Evolutionary conservation across 148 eudicot species (phyloP).

Genomic region (Polygonum maritimum): DNA sequence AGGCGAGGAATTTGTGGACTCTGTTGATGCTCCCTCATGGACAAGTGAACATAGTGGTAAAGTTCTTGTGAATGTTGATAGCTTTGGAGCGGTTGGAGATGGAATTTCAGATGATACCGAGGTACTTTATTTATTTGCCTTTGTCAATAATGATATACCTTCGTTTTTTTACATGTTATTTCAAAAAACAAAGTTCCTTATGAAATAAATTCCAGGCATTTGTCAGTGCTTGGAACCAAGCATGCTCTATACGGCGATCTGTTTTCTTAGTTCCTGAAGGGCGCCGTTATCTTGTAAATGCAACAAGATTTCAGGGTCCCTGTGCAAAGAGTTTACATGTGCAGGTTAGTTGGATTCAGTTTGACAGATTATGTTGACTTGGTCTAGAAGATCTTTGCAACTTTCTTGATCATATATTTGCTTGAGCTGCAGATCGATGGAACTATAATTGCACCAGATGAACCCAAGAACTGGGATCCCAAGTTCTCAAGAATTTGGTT

Average conservation of each 20-base stretch:
- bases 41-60: conserved; percentile 33
- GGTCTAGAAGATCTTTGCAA: no score
- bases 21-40: conserved; percentile 33
- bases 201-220: conserved; percentile 48
- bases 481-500: conserved; percentile 60
- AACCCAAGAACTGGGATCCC: conserved; percentile 76
- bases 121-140: conserved; percentile 18
- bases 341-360: conserved; percentile 40
- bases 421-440: conserved; percentile 63
- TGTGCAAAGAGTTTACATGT: conserved; percentile 52
- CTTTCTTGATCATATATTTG: not conserved
- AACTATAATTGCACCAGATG: conserved; percentile 81
- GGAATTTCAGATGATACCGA: conserved; percentile 81
- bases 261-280: conserved; percentile 78
- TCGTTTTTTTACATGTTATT: not conserved
- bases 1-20: conserved; percentile 28
- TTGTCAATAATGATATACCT: not conserved
- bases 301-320: conserved; percentile 84
- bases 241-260: conserved; percentile 58
- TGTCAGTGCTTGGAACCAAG: conserved; percentile 66
- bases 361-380: not conserved
- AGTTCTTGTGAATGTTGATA: conserved; percentile 73
- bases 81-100: conserved; percentile 85
- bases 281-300: conserved; percentile 67
- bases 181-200: not conserved